Base-by-base conservation (phyloP, 2,329 filamentous ascomycete species). In the Stagonosporopsis cucurbitacearum region DNA sequence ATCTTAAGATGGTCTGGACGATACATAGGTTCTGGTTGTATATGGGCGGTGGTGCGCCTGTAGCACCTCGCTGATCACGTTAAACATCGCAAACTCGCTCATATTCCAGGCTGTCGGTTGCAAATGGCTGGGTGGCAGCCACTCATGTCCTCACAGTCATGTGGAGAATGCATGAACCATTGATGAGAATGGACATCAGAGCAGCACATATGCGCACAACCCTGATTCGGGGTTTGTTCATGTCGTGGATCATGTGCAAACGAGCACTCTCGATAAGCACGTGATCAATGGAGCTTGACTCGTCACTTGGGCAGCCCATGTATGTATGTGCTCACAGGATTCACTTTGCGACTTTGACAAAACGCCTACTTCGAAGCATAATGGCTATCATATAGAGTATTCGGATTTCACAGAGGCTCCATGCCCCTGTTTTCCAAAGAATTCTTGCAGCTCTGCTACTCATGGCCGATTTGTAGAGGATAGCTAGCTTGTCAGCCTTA, bases 71-170 rank as follows among this genome's bases (percentile, higher is more conserved):
- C 42, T 54, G 48, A 58, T 54, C 50, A 49, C 47, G 49, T 35
- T 54, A 65, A 66, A 28, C 55, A 49, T 59, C 62, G 58, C 65
- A 66, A 66, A 66, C 53, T 63, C 44, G 37, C 63, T 67, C 65
- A 67, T 32, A 41, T 40, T 42, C 59, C 59, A 54, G 23, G 39
- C 42, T 11, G 19, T 7, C 37, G 47, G 32, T 11, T 37, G 35
- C 25, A 54, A 33, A 49, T 19, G 35, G 35, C 7, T 4, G 33
- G 17, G 17, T 19, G 35, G 35, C 30, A n/a, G 12, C 17, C 35
- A 20, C 35, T 20, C 35, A 37, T 37, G 17, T 32, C 12, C 30
- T 15, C 6, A 32, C 6, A 15, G 22, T 4, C 5, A 43, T 17
- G 12, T 43, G 44, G 8, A 44, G 12, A 20, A 23, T 12, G 6